phyloP scores from a whole-genome alignment of 1,284 basidiomycete species.

The Bjerkandera adusta region DNA sequence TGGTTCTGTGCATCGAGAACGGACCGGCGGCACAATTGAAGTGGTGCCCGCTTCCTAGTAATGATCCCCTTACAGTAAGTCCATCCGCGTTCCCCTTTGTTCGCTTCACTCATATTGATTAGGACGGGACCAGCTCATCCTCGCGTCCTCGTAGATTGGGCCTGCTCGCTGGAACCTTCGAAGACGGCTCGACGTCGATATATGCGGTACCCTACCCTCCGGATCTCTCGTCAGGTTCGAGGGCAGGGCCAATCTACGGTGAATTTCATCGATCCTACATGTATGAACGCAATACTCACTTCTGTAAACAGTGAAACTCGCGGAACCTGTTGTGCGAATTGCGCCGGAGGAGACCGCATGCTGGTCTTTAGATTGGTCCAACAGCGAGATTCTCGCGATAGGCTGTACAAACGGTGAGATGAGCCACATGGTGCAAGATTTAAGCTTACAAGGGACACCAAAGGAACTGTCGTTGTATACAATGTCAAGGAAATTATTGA shows the following conservation, averaged over 20 bases:
- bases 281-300: neutral
- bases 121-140: slow-evolving; percentile 2
- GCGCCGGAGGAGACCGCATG: slow-evolving; percentile 71
- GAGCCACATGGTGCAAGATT: too few species aligned
- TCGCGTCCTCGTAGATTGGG: slow-evolving; percentile 65
- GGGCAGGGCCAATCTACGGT: slow-evolving; percentile 25
- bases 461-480: slow-evolving; percentile 77
- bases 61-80: slow-evolving; percentile 43
- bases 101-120: neutral
- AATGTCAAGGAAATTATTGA: slow-evolving; percentile 56
- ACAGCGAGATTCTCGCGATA: slow-evolving; percentile 74
- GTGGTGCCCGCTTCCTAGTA: slow-evolving; percentile 87
- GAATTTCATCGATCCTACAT: neutral
- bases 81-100: neutral
- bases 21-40: slow-evolving; percentile 76
- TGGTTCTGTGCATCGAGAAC: slow-evolving; percentile 75
- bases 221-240: slow-evolving; percentile 34
- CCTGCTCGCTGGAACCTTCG: slow-evolving; percentile 77
- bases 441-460: neutral
- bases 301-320: slow-evolving; percentile 47
- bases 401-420: slow-evolving; percentile 78
- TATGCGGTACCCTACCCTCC: slow-evolving; percentile 76
- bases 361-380: slow-evolving; percentile 84
- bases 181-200: slow-evolving; percentile 78
- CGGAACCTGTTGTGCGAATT: slow-evolving; percentile 65